These are phyloP conservation scores for Lactuca sativa DNA, from an alignment of 129 eudicot genomes.

Conservation along the genomic window DNA sequence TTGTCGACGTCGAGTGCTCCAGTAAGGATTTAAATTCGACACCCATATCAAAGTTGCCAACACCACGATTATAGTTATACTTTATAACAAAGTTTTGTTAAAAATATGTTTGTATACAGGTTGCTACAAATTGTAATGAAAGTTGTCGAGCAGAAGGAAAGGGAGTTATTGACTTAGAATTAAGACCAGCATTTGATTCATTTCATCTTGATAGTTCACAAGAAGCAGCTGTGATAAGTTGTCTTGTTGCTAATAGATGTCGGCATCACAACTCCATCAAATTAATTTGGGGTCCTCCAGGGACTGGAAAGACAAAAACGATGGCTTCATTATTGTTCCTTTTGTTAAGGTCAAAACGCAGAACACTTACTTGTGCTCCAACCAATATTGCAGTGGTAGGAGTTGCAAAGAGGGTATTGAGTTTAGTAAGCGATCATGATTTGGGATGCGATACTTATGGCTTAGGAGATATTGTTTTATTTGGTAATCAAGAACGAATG, in stretches of 20 bases:
- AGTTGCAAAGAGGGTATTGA: conserved; percentile 43
- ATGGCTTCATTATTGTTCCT: conserved; percentile 38
- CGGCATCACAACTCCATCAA: conserved; percentile 34
- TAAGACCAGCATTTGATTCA: conserved; percentile 21
- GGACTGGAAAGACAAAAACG: conserved; percentile 85
- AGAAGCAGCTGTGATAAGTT: conserved; percentile 45
- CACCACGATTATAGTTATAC: background rate
- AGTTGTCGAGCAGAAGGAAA: conserved; percentile 28
- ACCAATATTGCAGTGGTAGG: conserved; percentile 69
- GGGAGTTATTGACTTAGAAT: background rate
- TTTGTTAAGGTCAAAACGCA: conserved; percentile 36
- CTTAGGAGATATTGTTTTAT: conserved; percentile 60
- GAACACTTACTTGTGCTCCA: conserved; percentile 71
- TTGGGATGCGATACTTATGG: conserved; percentile 47
- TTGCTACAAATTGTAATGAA: conserved; percentile 27
- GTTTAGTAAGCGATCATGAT: conserved; percentile 17
- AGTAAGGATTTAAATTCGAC: conserved; percentile 24
- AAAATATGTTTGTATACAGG: conserved; percentile 27
- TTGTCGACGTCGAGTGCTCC: conserved; percentile 24
- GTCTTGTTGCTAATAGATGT: conserved; percentile 44
- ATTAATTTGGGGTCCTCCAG: conserved; percentile 90
- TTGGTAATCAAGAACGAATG: conserved; percentile 65
- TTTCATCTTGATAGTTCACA: conserved; percentile 54
- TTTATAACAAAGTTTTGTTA: background rate
- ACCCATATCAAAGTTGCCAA: too few relatives aligned